Conservation (phyloP, 208 protist genomes). For the Leishmania major region DNA sequence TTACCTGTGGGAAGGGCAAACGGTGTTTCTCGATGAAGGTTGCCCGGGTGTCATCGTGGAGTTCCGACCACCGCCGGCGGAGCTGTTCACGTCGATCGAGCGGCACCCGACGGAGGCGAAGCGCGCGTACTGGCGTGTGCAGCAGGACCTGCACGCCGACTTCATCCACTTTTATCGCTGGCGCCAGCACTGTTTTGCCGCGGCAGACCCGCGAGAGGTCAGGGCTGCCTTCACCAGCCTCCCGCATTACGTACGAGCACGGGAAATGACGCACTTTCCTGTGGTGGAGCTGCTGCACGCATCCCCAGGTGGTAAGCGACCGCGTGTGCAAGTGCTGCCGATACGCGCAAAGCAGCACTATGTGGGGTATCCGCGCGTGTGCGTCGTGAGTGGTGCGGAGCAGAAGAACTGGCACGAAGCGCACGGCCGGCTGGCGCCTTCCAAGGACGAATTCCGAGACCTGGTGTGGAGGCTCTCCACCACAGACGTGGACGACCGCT, state of each 20-base stretch:
- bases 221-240: slow-evolving; percentile 30
- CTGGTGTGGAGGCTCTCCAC: background rate
- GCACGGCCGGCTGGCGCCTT: background rate
- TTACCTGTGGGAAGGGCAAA: slow-evolving; percentile 35
- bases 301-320: background rate
- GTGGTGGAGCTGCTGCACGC: slow-evolving; percentile 33
- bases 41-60: slow-evolving; percentile 33
- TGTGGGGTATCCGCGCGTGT: slow-evolving; percentile 37
- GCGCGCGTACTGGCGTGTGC: slow-evolving; percentile 15
- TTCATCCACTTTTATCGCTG: slow-evolving; percentile 27
- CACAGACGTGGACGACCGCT: background rate
- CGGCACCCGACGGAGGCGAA: slow-evolving; percentile 12
- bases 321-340: slow-evolving; percentile 36
- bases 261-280: slow-evolving; percentile 32
- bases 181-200: background rate
- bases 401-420: slow-evolving; percentile 24
- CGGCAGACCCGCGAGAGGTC: background rate
- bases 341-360: background rate
- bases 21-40: slow-evolving; percentile 37
- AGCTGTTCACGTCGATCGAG: slow-evolving; percentile 23
- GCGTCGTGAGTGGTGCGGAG: slow-evolving; percentile 32
- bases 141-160: slow-evolving; percentile 20
- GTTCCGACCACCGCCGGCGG: slow-evolving; percentile 31
- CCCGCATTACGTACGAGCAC: slow-evolving; percentile 25
- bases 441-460: background rate